These are phyloP conservation scores for Penicillium palitans DNA, from an alignment of 2,329 filamentous ascomycete genomes.

Conservation along the genomic window DNA sequence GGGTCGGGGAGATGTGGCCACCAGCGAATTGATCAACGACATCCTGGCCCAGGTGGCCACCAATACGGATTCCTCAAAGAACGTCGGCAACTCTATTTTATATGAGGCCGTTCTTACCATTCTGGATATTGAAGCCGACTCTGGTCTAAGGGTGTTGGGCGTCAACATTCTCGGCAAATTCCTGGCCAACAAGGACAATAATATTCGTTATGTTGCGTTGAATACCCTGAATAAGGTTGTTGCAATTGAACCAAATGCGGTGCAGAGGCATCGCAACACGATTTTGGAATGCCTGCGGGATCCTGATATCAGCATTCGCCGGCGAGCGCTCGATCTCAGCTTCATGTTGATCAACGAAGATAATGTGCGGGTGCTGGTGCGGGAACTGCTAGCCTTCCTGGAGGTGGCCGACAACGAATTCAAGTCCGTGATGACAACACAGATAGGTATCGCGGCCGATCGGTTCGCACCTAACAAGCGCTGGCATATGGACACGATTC, in stretches of 20 bases:
- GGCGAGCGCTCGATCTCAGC: conserved; percentile 92
- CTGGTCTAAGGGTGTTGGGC: conserved; percentile 86
- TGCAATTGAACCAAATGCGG: conserved; percentile 94
- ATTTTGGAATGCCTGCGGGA: conserved; percentile 95
- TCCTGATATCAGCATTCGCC: conserved; percentile 95
- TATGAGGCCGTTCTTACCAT: conserved; percentile 98
- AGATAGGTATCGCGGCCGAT: conserved; percentile 96
- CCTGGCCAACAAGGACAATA: conserved; percentile 97
- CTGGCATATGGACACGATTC: conserved; percentile 98
- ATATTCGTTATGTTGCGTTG: conserved; percentile 95
- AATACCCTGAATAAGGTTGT: conserved; percentile 98
- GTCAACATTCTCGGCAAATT: conserved; percentile 99
- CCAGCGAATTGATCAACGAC: conserved; percentile 97
- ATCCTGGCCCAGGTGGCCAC: conserved; percentile 96
- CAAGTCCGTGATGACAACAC: conserved; percentile 96
- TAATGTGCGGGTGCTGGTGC: conserved; percentile 89
- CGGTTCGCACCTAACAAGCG: conserved; percentile 94
- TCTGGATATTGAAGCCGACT: conserved; percentile 96
- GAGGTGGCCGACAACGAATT: conserved; percentile 98
- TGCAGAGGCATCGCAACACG: conserved; percentile 94
- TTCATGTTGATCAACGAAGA: conserved; percentile 97
- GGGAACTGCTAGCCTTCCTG: conserved; percentile 90
- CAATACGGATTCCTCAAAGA: conserved; percentile 97
- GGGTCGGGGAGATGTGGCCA: conserved; percentile 78
- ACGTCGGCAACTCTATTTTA: conserved; percentile 95